These are phyloP conservation scores for Cenchrus americanus DNA, from an alignment of 176 grass and related monocot genomes.

Conservation along the genomic window DNA sequence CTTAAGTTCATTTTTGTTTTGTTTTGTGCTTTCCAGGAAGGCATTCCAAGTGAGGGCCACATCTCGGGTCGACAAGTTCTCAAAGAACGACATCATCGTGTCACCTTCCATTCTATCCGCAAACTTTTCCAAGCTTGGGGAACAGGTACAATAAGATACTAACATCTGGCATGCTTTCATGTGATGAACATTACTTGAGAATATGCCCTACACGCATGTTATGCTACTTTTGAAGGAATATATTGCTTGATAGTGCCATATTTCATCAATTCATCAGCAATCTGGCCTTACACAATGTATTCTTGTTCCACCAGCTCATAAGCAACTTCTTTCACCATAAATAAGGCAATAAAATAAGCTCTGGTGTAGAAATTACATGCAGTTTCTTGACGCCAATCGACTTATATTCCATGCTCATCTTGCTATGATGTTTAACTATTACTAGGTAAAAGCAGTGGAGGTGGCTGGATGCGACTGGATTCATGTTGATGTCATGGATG, in stretches of 20 bases:
- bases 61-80: slow-evolving; percentile 83
- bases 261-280: background rate
- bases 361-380: background rate
- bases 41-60: slow-evolving; percentile 70
- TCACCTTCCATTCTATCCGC: slow-evolving; percentile 98
- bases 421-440: background rate
- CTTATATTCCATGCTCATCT: background rate
- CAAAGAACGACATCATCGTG: slow-evolving; percentile 95
- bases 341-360: background rate
- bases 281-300: background rate
- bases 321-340: background rate
- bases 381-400: background rate
- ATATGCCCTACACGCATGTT: slow-evolving; percentile 4
- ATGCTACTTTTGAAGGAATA: background rate
- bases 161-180: background rate
- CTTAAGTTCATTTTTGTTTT: background rate
- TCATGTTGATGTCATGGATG: slow-evolving; percentile 99
- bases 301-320: background rate
- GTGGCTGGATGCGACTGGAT: slow-evolving; percentile 99
- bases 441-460: slow-evolving; percentile 97
- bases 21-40: slow-evolving; percentile 44
- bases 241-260: slow-evolving; percentile 8
- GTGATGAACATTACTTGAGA: background rate
- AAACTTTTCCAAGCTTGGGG: slow-evolving; percentile 90
- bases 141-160: slow-evolving; percentile 62